Evolutionary conservation across 768 basidiomycete genomes (phyloP), one percentile per base, ranked within the genome.

Genomic region (Podaxis rugospora): DNA sequence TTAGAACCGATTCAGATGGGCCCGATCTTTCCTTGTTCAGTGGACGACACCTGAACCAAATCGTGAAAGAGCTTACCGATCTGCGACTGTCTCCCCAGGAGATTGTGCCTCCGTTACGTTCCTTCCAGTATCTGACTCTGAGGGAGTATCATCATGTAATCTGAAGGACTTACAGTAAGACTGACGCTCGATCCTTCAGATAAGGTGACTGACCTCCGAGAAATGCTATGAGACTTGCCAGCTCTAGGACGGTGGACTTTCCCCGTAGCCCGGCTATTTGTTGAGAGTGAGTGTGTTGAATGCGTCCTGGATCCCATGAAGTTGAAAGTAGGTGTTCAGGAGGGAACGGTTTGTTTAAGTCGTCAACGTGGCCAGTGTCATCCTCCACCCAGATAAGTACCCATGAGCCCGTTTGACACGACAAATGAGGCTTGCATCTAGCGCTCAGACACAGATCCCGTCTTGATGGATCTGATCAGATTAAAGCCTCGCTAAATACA

Each of bases 401-500:
- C 23, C 18, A 18, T 6, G 36, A 39, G n/a, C 9, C 18, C 25
- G 35, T 16, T 47, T 50, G 44, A 35, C 21, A 36, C 21, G 23
- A 40, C 36, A 50, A 51, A 59, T 14, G 57, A 25, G 37, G 50
- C 57, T 13, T 16, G 32, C 13, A 21, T 35, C 50, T 14, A 23
- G 21, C 49, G 49, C 49, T 27, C 14, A 51, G 18, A 27, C 14
- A 5, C 39, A n/a, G 16, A 47, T 13, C 27, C 35, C 32, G 14
- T 42, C 40, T 32, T 52, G n/a, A 9, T 52, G 36, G 18, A 50
- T 58, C 57, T 7, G 39, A 51, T 51, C 49, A 18, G 18, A 16
- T 58, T 21, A 39, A 23, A 21, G 27, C 57, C 57, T 51, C 57
- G 23, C 32, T 42, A 37, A 51, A 51, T 13, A 40, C 57, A 59